Percentiles rank a stretch among this genome's conserved stretches.
These are phyloP conservation scores for Sugiyamaella lignohabitans DNA, from an alignment of 805 yeast species.

Conservation along the genomic window DNA sequence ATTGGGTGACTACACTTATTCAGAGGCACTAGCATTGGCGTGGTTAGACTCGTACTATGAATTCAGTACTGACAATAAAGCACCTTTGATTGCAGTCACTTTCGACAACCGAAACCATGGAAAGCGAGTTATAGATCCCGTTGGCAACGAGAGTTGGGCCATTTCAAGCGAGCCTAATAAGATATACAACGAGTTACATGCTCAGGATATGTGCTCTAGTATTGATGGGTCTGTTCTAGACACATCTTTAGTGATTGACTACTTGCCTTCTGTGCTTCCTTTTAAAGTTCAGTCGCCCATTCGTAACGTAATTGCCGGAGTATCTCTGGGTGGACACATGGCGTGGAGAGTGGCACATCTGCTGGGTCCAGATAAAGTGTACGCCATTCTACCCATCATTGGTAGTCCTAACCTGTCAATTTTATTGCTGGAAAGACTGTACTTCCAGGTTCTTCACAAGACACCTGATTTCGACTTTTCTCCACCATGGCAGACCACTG, in stretches of 20 bases:
- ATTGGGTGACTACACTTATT: constrained; percentile 33
- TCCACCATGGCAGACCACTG: background rate
- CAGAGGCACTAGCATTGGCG: constrained; percentile 39
- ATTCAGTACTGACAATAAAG: constrained; percentile 19
- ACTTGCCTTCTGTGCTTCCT: constrained; percentile 36
- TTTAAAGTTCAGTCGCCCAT: constrained; percentile 20
- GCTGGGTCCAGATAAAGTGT: constrained; percentile 18
- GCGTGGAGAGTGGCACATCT: constrained; percentile 39
- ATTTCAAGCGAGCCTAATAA: background rate
- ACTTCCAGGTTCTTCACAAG: background rate
- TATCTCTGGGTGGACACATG: constrained; percentile 55
- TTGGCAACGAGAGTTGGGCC: constrained; percentile 40
- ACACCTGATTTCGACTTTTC: background rate
- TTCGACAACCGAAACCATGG: constrained; percentile 57
- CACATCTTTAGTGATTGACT: constrained; percentile 38
- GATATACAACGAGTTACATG: constrained; percentile 34
- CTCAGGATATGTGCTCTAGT: constrained; percentile 42
- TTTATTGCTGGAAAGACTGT: constrained; percentile 36
- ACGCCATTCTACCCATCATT: constrained; percentile 43
- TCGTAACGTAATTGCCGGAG: constrained; percentile 40
- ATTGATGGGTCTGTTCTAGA: constrained; percentile 46
- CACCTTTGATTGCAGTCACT: constrained; percentile 39
- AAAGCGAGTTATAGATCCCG: constrained; percentile 34
- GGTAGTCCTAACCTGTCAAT: constrained; percentile 44
- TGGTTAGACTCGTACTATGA: constrained; percentile 20